Evolutionary conservation across 1,139 yeast genomes (phyloP).

Genomic region (Saccharomyces pastorianus): DNA sequence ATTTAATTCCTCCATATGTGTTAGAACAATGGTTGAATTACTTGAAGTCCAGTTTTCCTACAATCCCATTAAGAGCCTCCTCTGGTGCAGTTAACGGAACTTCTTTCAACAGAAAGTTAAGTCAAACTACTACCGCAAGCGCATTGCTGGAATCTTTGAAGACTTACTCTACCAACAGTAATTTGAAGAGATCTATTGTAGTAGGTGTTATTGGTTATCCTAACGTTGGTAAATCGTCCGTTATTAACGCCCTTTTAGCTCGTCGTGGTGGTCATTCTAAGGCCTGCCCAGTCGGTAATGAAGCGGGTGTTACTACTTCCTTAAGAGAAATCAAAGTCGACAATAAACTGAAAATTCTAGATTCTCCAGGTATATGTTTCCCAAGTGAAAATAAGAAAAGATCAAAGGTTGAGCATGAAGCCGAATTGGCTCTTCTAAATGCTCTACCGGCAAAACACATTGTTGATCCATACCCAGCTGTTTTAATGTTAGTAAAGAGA

Average conservation of each 20-base stretch:
- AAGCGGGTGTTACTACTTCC: constrained; percentile 93
- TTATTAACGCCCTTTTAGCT: constrained; percentile 79
- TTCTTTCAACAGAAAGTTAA: constrained; percentile 69
- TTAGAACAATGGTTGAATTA: constrained; percentile 78
- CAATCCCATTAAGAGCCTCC: constrained; percentile 72
- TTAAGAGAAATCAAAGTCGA: constrained; percentile 90
- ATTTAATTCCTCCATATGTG: constrained; percentile 77
- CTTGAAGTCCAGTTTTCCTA: constrained; percentile 78
- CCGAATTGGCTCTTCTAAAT: constrained; percentile 77
- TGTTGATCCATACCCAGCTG: constrained; percentile 79
- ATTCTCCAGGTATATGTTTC: constrained; percentile 97
- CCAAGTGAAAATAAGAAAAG: constrained; percentile 54
- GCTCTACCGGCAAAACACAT: constrained; percentile 88
- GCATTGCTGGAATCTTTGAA: constrained; percentile 74
- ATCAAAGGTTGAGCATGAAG: constrained; percentile 62
- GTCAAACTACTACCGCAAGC: constrained; percentile 64
- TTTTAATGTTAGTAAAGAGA: constrained; percentile 66
- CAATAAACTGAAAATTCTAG: constrained; percentile 77
- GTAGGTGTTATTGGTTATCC: constrained; percentile 98
- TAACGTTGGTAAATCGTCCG: constrained; percentile 93
- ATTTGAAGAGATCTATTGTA: constrained; percentile 81
- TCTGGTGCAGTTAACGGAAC: constrained; percentile 57
- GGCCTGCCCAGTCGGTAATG: constrained; percentile 95
- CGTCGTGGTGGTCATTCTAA: constrained; percentile 65
- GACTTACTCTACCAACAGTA: constrained; percentile 73